These are phyloP conservation scores for Pyrus hybrid DNA, from an alignment of 331 rosid species.

Conservation along the genomic window DNA sequence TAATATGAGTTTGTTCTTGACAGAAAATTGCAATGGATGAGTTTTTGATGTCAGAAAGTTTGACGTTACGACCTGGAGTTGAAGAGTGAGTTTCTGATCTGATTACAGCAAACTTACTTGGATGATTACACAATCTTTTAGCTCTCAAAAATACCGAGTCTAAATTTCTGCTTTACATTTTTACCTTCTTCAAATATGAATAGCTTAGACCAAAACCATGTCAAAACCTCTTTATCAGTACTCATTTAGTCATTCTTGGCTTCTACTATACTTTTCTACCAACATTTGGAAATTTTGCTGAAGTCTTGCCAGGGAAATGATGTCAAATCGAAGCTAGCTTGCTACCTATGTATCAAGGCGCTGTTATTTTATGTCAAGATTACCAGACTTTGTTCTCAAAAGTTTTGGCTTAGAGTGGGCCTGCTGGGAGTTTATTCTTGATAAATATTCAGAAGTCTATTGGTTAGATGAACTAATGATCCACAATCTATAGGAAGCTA, in stretches of 20 bases:
- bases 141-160: background rate
- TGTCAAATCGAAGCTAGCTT: background rate
- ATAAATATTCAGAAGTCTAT: background rate
- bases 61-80: conserved; percentile 77
- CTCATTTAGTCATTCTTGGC: background rate
- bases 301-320: background rate
- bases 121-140: too few species aligned
- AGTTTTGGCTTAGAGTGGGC: background rate
- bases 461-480: background rate
- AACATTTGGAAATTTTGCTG: background rate
- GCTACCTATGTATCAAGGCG: background rate
- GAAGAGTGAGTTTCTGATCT: conserved; percentile 59
- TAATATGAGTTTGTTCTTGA: conserved; percentile 21
- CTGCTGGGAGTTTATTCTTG: background rate
- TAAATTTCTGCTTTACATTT: background rate
- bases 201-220: background rate
- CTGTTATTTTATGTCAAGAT: too few species aligned
- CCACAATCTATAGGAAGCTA: background rate
- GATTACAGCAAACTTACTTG: background rate
- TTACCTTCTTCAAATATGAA: background rate
- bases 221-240: background rate
- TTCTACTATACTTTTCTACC: background rate
- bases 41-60: conserved; percentile 54
- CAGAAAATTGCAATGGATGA: conserved; percentile 70
- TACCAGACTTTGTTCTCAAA: background rate